Conservation (phyloP, 345 rosid species). For the Syzygium grande region DNA sequence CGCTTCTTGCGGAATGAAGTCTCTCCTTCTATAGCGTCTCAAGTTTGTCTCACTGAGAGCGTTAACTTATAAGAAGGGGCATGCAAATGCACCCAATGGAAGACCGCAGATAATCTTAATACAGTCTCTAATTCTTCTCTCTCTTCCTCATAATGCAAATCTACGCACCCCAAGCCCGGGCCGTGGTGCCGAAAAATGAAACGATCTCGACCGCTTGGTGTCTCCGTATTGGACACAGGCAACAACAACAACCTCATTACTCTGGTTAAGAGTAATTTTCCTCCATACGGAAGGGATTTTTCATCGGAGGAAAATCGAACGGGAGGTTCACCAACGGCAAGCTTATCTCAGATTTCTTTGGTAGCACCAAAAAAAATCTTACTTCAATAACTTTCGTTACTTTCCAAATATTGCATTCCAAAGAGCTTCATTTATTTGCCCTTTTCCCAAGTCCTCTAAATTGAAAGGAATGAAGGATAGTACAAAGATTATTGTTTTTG, state of each 20-base stretch:
- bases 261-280: conserved; percentile 26
- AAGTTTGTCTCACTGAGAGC: neutral
- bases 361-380: conserved; percentile 4
- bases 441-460: too few relatives aligned
- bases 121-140: neutral
- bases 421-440: too few relatives aligned
- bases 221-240: conserved; percentile 58
- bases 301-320: conserved; percentile 17
- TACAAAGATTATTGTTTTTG: too few relatives aligned
- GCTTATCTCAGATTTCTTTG: conserved; percentile 39
- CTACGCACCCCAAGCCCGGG: neutral
- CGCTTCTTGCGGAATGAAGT: neutral
- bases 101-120: neutral
- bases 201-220: conserved; percentile 52
- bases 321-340: conserved; percentile 66
- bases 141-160: neutral
- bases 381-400: neutral
- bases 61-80: neutral
- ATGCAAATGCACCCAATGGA: neutral
- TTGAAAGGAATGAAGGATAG: too few relatives aligned
- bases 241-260: conserved; percentile 33
- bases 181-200: conserved; percentile 9
- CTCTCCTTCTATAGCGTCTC: neutral
- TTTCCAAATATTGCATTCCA: neutral
- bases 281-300: conserved; percentile 57